Base-by-base conservation (phyloP, 345 rosid species). In the Aquilaria yunnanensis region DNA sequence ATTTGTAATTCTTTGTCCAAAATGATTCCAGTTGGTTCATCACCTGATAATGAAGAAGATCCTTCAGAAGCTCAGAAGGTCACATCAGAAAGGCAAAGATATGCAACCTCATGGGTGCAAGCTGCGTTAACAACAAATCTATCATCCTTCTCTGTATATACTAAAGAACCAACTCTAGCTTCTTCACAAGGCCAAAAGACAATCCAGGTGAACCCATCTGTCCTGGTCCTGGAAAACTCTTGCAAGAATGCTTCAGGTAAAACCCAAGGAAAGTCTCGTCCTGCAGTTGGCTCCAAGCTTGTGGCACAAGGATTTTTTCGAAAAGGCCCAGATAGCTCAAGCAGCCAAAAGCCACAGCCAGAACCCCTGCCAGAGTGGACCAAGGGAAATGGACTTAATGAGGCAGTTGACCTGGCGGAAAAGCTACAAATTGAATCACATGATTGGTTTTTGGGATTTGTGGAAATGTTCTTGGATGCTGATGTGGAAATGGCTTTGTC, bases 381-480 rank as follows among this genome's bases (percentile, higher is more conserved):
- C 51, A 85, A 76, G 67, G 96, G 99, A 12, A 61, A 66, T 2
- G 80, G 96, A 58, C 81, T 90, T 2, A 80, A 75, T 6, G 93
- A 90, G 71, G 80, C 88, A 10, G 86, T 79, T 34, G 96, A 90
- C 78, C 73, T 94, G 59, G 88, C 90, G 0, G 89, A 83, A 66
- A 79, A 77, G 89, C 67, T 94, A 63, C 84, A 60, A 69, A 74
- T 72, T 83, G 91, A 90, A 47, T 88, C 93, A 9, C 95, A 80
- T 72, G 95, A 86, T 60, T 94, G 99, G 99, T 94, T 94, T 78
- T 58, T 94, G 72, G 85, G 90, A 53, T 94, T 82, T 33, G 92
- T 94, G 51, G 97, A 94, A 77, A 85, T 76, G 54, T 90, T 94
- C 85, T 80, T 94, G 70, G 99, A 90, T 57, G 85, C 85, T 2